These are phyloP conservation scores for Miamiensis avidus DNA, from an alignment of 169 alveolate species.

Conservation along the genomic window DNA sequence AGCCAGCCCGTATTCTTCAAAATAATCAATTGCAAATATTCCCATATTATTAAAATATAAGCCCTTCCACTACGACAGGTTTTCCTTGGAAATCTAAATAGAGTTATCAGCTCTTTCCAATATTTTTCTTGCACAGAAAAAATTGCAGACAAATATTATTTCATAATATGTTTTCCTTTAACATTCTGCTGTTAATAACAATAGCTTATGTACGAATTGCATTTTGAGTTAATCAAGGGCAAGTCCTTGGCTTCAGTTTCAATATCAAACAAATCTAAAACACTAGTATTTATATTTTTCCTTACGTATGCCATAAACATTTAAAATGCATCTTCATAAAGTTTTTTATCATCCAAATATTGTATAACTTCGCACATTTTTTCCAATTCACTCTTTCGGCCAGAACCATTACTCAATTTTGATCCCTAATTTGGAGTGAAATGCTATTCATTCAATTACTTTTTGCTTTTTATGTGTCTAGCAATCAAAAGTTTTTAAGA, in stretches of 20 bases:
- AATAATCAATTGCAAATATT: no score
- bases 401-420: not conserved
- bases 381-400: not conserved
- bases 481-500: no score
- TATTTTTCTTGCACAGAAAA: no score
- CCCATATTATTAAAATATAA: not conserved
- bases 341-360: not conserved
- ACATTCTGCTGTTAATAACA: not conserved
- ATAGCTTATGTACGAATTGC: not conserved
- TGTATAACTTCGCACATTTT: not conserved
- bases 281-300: not conserved
- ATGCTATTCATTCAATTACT: no score
- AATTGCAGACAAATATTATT: no score
- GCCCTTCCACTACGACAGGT: no score
- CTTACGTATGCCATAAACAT: not conserved
- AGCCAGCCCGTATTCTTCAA: not conserved
- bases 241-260: not conserved
- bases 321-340: not conserved
- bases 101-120: no score
- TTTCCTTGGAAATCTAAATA: no score
- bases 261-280: not conserved
- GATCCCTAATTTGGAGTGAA: no score
- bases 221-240: not conserved
- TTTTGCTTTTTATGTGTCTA: no score
- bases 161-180: not conserved